Base-by-base conservation (phyloP, 2,329 filamentous ascomycete species). In the Diaporthe citri region DNA sequence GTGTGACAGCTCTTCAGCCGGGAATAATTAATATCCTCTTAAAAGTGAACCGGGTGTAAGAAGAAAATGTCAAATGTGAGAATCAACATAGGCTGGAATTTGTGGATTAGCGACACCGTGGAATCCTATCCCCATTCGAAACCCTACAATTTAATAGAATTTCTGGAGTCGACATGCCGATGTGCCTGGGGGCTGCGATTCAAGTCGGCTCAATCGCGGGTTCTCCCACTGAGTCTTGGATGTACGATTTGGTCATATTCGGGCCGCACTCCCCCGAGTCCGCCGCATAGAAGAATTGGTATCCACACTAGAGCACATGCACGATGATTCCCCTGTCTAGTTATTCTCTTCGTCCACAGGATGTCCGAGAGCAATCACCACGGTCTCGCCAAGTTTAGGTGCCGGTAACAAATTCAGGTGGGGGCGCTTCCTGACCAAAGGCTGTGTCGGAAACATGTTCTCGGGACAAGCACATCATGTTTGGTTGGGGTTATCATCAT, bases 231-330 rank as follows among this genome's bases (percentile, higher is more conserved):
- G 43, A 5, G 8, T 31, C 31, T 4, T 13, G 28, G 5, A 34
- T 25, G 20, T 36, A 15, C 31, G 10, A 51, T 3, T 10, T 51
- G 4, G n/a, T 13, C 17, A n/a, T 5, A 5, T 17, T 66, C 62
- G 62, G 62, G 28, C 62, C 62, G 46, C 46, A 17, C 46, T 67
- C 62, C 62, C 62, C 62, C 62, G 62, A 67, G 46, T 2, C 46
- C 22, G 31, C 36, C 7, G 22, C n/a, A 10, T 4, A 25, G 17
- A n/a, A 20, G 15, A 6, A 5, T 1, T 51, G 1, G 13, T 15
- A 34, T 25, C 56, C 36, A 39, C 10, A 59, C 22, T 59, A 25
- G 31, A 39, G 1, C 25, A 15, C 12, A 59, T 39, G 34, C 31
- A 15, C 0, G 17, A 17, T 56, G 2, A 31, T 31, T 28, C 3